Conservation (phyloP, 257 asterid genomes). For the Ophiorrhiza pumila region DNA sequence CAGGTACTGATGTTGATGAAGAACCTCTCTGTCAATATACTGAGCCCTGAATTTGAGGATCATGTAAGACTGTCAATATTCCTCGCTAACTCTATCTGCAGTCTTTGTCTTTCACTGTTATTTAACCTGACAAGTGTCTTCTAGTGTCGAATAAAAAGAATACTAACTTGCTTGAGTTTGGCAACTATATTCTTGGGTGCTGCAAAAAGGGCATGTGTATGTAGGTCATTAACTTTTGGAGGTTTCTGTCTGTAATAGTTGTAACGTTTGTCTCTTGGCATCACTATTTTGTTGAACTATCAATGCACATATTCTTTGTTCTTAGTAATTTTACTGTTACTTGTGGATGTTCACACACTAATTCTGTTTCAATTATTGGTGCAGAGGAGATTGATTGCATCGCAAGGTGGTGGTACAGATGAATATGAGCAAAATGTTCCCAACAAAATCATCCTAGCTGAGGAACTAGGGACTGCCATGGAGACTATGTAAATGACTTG, state of each 20-base stretch:
- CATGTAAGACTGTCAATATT: constrained; percentile 46
- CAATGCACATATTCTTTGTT: no score
- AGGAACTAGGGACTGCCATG: constrained; percentile 19
- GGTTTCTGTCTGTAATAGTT: no score
- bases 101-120: not conserved
- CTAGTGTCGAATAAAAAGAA: not conserved
- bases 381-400: constrained; percentile 59
- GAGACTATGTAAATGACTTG: not conserved
- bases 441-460: constrained; percentile 1
- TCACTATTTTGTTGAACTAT: no score
- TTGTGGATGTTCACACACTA: no score
- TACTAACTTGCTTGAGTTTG: not conserved
- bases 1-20: constrained; percentile 80
- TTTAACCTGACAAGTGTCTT: not conserved
- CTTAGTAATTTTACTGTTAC: no score
- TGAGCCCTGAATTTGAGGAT: constrained; percentile 77
- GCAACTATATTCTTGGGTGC: not conserved
- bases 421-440: constrained; percentile 17
- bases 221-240: no score
- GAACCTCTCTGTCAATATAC: constrained; percentile 68
- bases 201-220: no score
- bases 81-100: not conserved
- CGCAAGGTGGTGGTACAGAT: constrained; percentile 25
- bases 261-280: no score
- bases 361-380: constrained; percentile 21